Evolutionary conservation across 345 rosid genomes (phyloP).

Genomic region (Gossypioides kirkii): DNA sequence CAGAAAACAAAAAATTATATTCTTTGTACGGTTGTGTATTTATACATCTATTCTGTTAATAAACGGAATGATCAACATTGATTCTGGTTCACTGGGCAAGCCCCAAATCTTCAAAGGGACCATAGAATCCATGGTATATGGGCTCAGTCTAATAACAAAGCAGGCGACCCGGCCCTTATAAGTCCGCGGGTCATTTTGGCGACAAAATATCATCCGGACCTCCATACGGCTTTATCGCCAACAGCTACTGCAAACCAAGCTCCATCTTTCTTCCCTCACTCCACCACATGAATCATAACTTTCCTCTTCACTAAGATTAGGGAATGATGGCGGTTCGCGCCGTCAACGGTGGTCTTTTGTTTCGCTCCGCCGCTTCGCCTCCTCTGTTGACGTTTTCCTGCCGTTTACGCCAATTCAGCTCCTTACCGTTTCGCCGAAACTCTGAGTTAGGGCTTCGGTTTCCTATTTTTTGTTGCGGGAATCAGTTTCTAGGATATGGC

Average conservation of each 20-base stretch:
- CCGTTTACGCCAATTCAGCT: constrained; percentile 34
- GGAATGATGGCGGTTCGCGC: constrained; percentile 56
- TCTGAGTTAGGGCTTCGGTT: constrained; percentile 28
- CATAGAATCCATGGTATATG: not conserved
- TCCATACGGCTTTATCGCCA: constrained; percentile 6
- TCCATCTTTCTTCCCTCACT: not conserved
- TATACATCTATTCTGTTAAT: not conserved
- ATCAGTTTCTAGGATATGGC: constrained; percentile 18
- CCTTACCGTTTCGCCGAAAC: constrained; percentile 27
- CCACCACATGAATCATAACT: constrained; percentile 12
- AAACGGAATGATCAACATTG: not conserved
- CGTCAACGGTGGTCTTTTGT: constrained; percentile 39
- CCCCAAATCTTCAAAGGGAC: not conserved
- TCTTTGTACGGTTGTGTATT: not conserved
- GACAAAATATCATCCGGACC: not conserved
- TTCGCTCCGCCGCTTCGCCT: constrained; percentile 42
- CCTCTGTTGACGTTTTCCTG: constrained; percentile 37
- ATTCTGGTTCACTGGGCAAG: not conserved
- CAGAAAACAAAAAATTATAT: not conserved
- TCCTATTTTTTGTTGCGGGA: constrained; percentile 21
- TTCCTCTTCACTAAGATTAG: constrained; percentile 1
- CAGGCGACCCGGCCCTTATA: not conserved
- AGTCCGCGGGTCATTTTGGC: not conserved
- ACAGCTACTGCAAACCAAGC: not conserved
- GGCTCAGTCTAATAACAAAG: not conserved